Percentiles rank a stretch among this genome's conserved stretches.
These are phyloP conservation scores for Begonia masoniana DNA, from an alignment of 306 rosid genomes.

Conservation along the genomic window DNA sequence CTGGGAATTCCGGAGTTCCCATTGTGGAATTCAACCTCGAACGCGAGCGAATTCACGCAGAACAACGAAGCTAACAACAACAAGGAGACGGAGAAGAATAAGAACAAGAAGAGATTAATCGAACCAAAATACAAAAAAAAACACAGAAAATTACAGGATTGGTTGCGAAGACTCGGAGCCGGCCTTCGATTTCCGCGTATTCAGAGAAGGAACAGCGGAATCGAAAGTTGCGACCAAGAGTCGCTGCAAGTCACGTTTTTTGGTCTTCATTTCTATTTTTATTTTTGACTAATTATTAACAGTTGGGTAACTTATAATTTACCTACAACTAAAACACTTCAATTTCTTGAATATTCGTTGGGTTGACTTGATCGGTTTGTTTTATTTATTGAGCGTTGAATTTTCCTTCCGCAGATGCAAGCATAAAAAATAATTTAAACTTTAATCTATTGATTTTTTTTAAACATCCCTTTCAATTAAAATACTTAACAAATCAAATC, in stretches of 20 bases:
- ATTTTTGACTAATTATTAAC: not conserved
- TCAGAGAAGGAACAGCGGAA: slow-evolving; percentile 5
- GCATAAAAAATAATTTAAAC: too few species aligned
- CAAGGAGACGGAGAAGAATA: not conserved
- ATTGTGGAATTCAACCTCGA: slow-evolving; percentile 13
- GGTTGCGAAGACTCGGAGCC: not conserved
- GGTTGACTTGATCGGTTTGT: too few species aligned
- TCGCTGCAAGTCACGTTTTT: slow-evolving; percentile 7
- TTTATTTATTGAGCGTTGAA: too few species aligned
- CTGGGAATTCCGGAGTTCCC: slow-evolving; percentile 94
- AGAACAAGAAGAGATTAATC: not conserved
- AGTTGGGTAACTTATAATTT: not conserved
- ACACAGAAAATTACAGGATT: not conserved
- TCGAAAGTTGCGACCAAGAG: slow-evolving; percentile 5
- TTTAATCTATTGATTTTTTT: too few species aligned
- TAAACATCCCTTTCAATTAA: too few species aligned
- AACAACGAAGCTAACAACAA: not conserved
- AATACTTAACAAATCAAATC: too few species aligned
- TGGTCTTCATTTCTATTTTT: too few species aligned
- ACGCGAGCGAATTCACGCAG: not conserved
- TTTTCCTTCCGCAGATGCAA: too few species aligned
- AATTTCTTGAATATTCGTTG: too few species aligned
- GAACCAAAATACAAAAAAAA: too few species aligned
- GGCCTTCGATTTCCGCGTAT: slow-evolving; percentile 12
- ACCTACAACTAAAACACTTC: too few species aligned